Conservation (phyloP, 2,329 filamentous ascomycete species). For the Alternaria ventricosa region DNA sequence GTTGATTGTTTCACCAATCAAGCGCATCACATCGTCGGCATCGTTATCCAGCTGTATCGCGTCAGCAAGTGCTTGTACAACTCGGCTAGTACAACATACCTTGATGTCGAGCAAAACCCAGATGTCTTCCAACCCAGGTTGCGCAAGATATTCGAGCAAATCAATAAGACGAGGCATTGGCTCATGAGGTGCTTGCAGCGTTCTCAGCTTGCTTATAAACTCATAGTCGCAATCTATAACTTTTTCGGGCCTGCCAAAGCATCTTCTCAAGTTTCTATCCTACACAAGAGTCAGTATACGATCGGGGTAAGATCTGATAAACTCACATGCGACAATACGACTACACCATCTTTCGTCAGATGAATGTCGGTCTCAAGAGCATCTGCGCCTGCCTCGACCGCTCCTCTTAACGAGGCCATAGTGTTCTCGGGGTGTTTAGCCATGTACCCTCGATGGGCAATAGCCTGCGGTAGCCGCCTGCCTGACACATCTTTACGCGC, state of each 20-base stretch:
- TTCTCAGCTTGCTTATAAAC: conserved; percentile 72
- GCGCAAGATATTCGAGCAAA: conserved; percentile 72
- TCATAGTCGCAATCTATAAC: conserved; percentile 79
- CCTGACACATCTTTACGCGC: conserved; percentile 45
- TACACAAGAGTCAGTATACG: conserved; percentile 43
- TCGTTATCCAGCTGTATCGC: conserved; percentile 69
- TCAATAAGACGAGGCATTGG: conserved; percentile 77
- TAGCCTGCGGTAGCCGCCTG: conserved; percentile 67
- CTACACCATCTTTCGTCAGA: conserved; percentile 79
- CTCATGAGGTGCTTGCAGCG: conserved; percentile 70
- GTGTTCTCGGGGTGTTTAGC: conserved; percentile 84
- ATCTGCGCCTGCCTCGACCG: conserved; percentile 75
- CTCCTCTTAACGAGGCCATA: conserved; percentile 76
- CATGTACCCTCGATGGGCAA: conserved; percentile 82
- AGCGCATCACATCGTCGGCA: conserved; percentile 71
- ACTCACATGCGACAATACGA: conserved; percentile 81
- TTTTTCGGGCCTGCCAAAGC: conserved; percentile 76
- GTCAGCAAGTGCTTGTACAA: conserved; percentile 7
- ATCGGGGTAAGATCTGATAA: not conserved
- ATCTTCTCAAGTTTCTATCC: conserved; percentile 79
- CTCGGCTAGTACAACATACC: conserved; percentile 53
- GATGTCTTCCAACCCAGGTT: conserved; percentile 68
- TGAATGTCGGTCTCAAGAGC: conserved; percentile 91
- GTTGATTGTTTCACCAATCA: conserved; percentile 69
- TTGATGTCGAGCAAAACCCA: conserved; percentile 93